Conservation (phyloP, 441 rosid species). For the Syzygium malaccense region DNA sequence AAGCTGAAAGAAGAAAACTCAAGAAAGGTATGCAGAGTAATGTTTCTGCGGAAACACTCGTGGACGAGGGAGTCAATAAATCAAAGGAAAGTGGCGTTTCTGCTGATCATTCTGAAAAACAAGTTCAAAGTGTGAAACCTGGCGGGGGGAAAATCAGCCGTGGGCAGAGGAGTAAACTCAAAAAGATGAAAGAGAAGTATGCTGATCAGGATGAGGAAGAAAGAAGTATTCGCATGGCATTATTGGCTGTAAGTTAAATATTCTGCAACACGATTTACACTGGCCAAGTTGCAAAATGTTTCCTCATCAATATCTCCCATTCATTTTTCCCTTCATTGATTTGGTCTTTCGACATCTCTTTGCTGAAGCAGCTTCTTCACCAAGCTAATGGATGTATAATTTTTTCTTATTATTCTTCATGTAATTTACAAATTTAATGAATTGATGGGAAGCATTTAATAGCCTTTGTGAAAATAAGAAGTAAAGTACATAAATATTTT, state of each 20-base stretch:
- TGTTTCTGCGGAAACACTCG: constrained; percentile 21
- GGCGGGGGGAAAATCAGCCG: constrained; percentile 70
- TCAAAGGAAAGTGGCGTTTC: constrained; percentile 18
- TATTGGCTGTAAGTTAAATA: constrained; percentile 71
- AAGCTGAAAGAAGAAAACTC: constrained; percentile 89
- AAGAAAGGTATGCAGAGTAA: constrained; percentile 61
- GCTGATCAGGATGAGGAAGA: constrained; percentile 98
- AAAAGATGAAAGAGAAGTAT: constrained; percentile 98
- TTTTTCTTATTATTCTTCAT: neutral
- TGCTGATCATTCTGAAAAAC: neutral
- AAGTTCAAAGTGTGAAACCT: constrained; percentile 32
- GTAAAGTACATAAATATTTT: neutral
- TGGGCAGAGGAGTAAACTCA: constrained; percentile 84
- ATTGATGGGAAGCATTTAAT: neutral
- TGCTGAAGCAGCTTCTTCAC: neutral
- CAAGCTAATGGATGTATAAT: neutral
- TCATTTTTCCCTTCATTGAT: neutral
- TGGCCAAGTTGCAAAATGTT: neutral
- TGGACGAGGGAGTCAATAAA: constrained; percentile 35
- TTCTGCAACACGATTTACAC: neutral
- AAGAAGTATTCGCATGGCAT: constrained; percentile 70
- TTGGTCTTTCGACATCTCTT: neutral
- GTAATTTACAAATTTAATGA: neutral
- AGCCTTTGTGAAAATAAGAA: neutral
- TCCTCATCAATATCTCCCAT: neutral